A percentile compares a stretch with the other conserved stretches of the same genome.
These are phyloP conservation scores for Pseudogymnoascus sp. DNA, from an alignment of 2,329 filamentous ascomycete species.

Conservation along the genomic window DNA sequence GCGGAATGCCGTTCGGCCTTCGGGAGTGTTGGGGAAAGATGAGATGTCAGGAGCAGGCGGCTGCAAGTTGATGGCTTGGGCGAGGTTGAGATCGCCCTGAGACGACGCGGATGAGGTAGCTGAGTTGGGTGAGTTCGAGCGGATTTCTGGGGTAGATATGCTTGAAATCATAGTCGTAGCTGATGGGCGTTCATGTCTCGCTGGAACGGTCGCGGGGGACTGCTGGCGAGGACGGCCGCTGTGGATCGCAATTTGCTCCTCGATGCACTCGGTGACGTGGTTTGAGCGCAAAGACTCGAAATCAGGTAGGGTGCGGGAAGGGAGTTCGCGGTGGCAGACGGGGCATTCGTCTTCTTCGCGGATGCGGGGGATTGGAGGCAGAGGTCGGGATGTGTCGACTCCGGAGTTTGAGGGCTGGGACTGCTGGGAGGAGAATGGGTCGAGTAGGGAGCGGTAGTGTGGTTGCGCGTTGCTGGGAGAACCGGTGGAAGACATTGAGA, in stretches of 20 bases:
- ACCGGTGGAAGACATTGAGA: neutral
- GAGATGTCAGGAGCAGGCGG: constrained; percentile 2
- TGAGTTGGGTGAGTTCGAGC: constrained; percentile 15
- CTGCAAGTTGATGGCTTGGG: neutral
- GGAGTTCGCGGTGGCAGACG: constrained; percentile 67
- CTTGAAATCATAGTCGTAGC: constrained; percentile 18
- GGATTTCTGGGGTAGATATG: neutral
- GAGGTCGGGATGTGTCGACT: constrained; percentile 13
- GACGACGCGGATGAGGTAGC: constrained; percentile 16
- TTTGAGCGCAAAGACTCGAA: constrained; percentile 50
- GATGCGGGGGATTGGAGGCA: constrained; percentile 36
- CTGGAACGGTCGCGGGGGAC: constrained; percentile 14
- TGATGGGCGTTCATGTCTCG: constrained; percentile 18
- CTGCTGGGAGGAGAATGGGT: constrained; percentile 5
- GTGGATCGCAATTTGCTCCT: constrained; percentile 16
- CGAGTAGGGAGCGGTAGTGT: constrained; percentile 18
- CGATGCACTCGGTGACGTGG: constrained; percentile 55
- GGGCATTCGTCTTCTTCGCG: constrained; percentile 75
- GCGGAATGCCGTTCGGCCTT: constrained; percentile 20
- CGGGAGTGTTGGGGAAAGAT: constrained; percentile 18
- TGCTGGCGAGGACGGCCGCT: constrained; percentile 12
- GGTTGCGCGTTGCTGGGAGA: constrained; percentile 14
- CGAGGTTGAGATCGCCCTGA: neutral
- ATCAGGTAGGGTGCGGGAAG: constrained; percentile 48
- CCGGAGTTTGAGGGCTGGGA: neutral